These are phyloP conservation scores for Globisporangium mamillatum DNA, from an alignment of 352 stramenopile genomes.

Conservation along the genomic window DNA sequence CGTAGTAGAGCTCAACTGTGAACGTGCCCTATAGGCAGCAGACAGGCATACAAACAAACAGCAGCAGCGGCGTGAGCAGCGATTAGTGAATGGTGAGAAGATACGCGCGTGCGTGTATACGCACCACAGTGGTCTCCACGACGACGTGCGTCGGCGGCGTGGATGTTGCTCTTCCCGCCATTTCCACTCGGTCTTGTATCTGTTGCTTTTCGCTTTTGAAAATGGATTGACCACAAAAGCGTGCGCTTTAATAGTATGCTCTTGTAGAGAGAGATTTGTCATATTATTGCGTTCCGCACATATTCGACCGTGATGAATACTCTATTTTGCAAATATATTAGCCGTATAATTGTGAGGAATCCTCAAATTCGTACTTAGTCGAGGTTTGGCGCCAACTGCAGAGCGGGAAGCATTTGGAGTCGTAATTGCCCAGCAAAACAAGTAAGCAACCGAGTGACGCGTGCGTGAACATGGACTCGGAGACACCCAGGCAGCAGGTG, in stretches of 20 bases:
- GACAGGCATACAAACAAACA: not conserved
- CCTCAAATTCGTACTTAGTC: conserved; percentile 3
- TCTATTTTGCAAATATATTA: not conserved
- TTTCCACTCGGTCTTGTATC: not conserved
- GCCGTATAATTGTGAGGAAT: not conserved
- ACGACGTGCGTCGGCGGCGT: conserved; percentile 73
- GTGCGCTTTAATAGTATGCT: conserved; percentile 1
- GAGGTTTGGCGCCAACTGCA: conserved; percentile 6
- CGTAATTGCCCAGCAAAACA: not conserved
- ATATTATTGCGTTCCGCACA: not conserved
- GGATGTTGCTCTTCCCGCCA: conserved; percentile 17
- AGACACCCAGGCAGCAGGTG: conserved; percentile 18
- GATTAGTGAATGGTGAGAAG: not conserved
- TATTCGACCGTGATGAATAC: not conserved
- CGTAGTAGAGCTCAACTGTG: conserved; percentile 92
- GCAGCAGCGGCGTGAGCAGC: not conserved
- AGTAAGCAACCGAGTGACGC: not conserved
- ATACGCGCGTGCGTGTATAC: conserved; percentile 1
- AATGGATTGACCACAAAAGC: conserved; percentile 3
- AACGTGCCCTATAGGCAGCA: conserved; percentile 68
- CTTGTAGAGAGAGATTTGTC: conserved; percentile 9
- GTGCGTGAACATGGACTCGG: not conserved
- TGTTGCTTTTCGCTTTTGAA: conserved; percentile 11
- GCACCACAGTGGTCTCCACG: conserved; percentile 82
- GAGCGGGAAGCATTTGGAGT: not conserved